These are phyloP conservation scores for Solanum verrucosum DNA, from an alignment of 257 asterid species.

Conservation along the genomic window DNA sequence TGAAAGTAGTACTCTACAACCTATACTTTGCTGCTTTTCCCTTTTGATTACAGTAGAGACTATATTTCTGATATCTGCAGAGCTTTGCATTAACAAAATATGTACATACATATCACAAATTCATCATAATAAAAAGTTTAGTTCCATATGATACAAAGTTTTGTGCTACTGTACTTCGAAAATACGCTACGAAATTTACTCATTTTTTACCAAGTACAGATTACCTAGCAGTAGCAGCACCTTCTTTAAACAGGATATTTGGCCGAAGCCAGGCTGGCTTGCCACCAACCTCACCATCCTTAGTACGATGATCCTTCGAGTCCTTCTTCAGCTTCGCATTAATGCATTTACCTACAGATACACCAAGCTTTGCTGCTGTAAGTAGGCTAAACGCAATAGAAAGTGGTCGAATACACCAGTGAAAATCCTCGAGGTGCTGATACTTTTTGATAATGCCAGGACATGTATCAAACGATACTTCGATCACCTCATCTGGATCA, in stretches of 20 bases:
- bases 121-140: not conserved
- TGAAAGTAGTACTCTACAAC: not conserved
- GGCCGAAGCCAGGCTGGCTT: constrained; percentile 12
- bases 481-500: constrained; percentile 52
- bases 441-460: constrained; percentile 46
- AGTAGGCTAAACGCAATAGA: constrained; percentile 24
- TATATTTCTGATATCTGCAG: not conserved
- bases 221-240: constrained; percentile 11
- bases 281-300: constrained; percentile 10
- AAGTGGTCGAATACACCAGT: constrained; percentile 56
- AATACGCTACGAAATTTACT: not conserved
- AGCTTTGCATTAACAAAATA: not conserved
- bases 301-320: not conserved
- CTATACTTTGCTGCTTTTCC: not conserved
- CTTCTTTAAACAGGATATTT: constrained; percentile 20
- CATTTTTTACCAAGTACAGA: not conserved
- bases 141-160: not conserved
- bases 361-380: constrained; percentile 30
- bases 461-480: constrained; percentile 40
- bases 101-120: not conserved
- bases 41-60: not conserved
- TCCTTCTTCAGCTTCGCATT: constrained; percentile 3
- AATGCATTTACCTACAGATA: constrained; percentile 27
- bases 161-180: not conserved
- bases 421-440: constrained; percentile 49